Percentiles rank a stretch among this genome's conserved stretches.
Conservation (phyloP, 2,329 filamentous ascomycete genomes). For the Ceratocystis alfenasii region DNA sequence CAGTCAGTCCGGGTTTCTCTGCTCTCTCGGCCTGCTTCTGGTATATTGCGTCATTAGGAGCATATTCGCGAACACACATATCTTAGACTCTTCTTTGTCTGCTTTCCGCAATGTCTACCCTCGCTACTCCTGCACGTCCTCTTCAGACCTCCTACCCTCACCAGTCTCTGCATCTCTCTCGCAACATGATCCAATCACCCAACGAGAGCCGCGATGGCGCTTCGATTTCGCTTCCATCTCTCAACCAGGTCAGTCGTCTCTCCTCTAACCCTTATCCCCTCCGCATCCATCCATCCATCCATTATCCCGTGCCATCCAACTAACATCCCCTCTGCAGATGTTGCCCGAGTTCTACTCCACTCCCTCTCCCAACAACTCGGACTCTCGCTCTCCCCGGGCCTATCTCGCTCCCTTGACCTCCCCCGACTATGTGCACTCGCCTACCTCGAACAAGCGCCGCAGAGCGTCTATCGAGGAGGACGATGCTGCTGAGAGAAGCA, state of each 20-base stretch:
- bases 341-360: conserved; percentile 28
- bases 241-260: conserved; percentile 37
- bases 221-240: conserved; percentile 39
- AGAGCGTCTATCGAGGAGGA: conserved; percentile 33
- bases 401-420: conserved; percentile 29
- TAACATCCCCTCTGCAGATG: conserved; percentile 25
- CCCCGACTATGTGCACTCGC: conserved; percentile 40
- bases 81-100: background rate
- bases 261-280: background rate
- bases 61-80: background rate
- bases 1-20: background rate
- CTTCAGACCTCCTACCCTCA: background rate
- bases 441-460: conserved; percentile 37
- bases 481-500: conserved; percentile 31
- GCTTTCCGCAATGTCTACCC: conserved; percentile 32
- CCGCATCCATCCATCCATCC: background rate
- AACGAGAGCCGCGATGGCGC: conserved; percentile 32
- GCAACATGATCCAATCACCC: conserved; percentile 34
- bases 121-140: conserved; percentile 14
- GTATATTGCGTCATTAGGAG: no score
- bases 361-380: conserved; percentile 29
- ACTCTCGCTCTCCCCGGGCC: conserved; percentile 29
- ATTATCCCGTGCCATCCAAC: background rate
- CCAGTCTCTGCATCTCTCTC: conserved; percentile 35
- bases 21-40: background rate